Base-by-base conservation (phyloP, 2,329 filamentous ascomycete species). In the Cercospora sojina region DNA sequence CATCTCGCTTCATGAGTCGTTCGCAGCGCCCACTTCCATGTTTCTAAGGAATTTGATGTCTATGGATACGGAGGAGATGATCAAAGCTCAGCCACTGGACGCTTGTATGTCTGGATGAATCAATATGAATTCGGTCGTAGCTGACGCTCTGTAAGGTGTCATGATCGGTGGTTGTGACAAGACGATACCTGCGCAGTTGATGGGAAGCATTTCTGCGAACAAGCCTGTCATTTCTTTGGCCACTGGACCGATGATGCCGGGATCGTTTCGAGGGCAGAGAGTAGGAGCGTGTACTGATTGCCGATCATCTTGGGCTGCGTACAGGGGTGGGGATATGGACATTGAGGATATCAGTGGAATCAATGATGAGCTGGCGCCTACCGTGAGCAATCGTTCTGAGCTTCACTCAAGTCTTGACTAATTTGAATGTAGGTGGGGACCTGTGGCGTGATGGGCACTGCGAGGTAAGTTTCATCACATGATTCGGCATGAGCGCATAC, bases 41-140 rank as follows among this genome's bases (percentile, higher is more conserved):
- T 91, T 87, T 64, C 74, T 92, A 57, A 79, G 90, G 32, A 92
- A 92, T 70, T 74, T 92, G 64, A 92, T 92, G 90, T 89, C 87
- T 70, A 91, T 92, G 88, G 90, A 92, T 74, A 92, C 90, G 0
- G 90, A 92, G 76, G 90, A 92, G 79, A 92, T 92, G 90, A 87
- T 91, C 62, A 81, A 81, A 51, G 89, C 89, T 0, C 90, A 92
- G 76, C 90, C 90, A 0, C 82, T 90, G 16, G 90, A 92, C 77
- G 86, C 87, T 90, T 70, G 66, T 64, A n/a, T n/a, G n/a, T n/a
- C n/a, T n/a, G n/a, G n/a, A n/a, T n/a, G 64, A 3, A 23, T 16
- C 4, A 29, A 18, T 23, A 13, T 3, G 29, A 18, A 6, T 5
- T 6, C 10, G 18, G 25, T n/a, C 3, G 32, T 29, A 31, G 27